phyloP scores from a whole-genome alignment of 768 basidiomycete genomes.

The Mycena crocata region DNA sequence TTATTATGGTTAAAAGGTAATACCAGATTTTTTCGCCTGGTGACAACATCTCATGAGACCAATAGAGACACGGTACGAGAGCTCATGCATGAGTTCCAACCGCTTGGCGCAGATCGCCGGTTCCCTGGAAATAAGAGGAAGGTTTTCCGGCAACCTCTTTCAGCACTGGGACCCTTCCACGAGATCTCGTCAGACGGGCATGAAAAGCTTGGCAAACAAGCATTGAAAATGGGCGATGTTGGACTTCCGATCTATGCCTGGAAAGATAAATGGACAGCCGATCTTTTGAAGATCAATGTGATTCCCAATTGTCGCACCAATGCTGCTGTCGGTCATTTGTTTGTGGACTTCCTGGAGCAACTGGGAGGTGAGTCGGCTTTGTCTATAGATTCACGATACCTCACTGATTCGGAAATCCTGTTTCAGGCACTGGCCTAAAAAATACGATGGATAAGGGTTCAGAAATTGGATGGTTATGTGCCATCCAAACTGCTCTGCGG shows the following conservation, averaged over 20 bases:
- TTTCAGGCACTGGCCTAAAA: slow-evolving; percentile 36
- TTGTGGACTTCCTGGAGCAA: slow-evolving; percentile 45
- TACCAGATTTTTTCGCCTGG: neutral
- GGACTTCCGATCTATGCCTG: slow-evolving; percentile 25
- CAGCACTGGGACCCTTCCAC: slow-evolving; percentile 33
- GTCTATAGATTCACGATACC: neutral
- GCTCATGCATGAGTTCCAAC: slow-evolving; percentile 13
- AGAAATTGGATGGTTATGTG: slow-evolving; percentile 32
- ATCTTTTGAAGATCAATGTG: slow-evolving; percentile 32
- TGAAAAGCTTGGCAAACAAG: slow-evolving; percentile 40
- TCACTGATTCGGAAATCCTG: no score
- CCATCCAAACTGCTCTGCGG: slow-evolving; percentile 19
- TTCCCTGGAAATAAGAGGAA: slow-evolving; percentile 28
- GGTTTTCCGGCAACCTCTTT: neutral
- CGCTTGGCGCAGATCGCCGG: slow-evolving; percentile 24
- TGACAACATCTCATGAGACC: no score
- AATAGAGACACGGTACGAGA: neutral
- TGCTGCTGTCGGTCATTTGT: slow-evolving; percentile 43
- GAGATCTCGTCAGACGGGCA: slow-evolving; percentile 42
- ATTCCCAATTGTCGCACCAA: slow-evolving; percentile 40
- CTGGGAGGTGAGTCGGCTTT: slow-evolving; percentile 41
- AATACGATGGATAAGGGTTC: slow-evolving; percentile 44
- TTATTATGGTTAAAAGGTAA: neutral
- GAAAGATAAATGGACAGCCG: slow-evolving; percentile 40
- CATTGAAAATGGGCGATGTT: slow-evolving; percentile 44